These are phyloP conservation scores for Raffaelea albimanens DNA, from an alignment of 2,329 filamentous ascomycete genomes.

Conservation along the genomic window DNA sequence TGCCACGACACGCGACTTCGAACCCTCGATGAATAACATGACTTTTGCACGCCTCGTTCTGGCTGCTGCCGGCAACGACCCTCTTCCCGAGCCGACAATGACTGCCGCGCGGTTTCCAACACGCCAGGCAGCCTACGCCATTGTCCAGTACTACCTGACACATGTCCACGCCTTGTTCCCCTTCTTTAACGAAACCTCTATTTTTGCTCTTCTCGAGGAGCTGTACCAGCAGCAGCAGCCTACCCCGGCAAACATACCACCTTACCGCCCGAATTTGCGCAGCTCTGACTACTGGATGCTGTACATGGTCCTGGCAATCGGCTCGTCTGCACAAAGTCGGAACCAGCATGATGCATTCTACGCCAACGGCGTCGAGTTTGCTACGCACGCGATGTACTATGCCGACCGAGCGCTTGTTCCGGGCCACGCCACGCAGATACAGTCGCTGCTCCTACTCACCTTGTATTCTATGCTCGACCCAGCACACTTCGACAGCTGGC, in stretches of 20 bases:
- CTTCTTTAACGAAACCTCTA: slow-evolving; percentile 68
- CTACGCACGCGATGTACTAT: slow-evolving; percentile 59
- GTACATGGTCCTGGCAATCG: slow-evolving; percentile 82
- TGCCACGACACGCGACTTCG: slow-evolving; percentile 88
- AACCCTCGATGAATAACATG: slow-evolving; percentile 78
- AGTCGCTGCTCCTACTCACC: slow-evolving; percentile 75
- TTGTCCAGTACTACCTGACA: slow-evolving; percentile 76
- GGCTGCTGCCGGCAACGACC: slow-evolving; percentile 69
- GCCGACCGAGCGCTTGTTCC: slow-evolving; percentile 78
- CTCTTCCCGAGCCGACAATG: slow-evolving; percentile 53
- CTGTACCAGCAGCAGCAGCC: slow-evolving; percentile 58
- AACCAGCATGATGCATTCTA: slow-evolving; percentile 57
- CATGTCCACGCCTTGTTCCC: slow-evolving; percentile 75
- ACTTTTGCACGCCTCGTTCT: slow-evolving; percentile 85
- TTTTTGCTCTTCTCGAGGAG: slow-evolving; percentile 71
- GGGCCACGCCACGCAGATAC: slow-evolving; percentile 75
- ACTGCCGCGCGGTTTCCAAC: slow-evolving; percentile 52
- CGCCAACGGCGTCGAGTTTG: slow-evolving; percentile 43
- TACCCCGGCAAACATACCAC: background rate
- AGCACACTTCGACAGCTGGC: slow-evolving; percentile 88
- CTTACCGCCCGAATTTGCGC: slow-evolving; percentile 38
- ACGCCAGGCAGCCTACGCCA: slow-evolving; percentile 54
- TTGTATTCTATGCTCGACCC: slow-evolving; percentile 88
- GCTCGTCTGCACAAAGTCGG: slow-evolving; percentile 64
- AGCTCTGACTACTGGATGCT: slow-evolving; percentile 76